These are phyloP conservation scores for Sequoia sempervirens DNA, from an alignment of 75 land plant species.

Conservation along the genomic window DNA sequence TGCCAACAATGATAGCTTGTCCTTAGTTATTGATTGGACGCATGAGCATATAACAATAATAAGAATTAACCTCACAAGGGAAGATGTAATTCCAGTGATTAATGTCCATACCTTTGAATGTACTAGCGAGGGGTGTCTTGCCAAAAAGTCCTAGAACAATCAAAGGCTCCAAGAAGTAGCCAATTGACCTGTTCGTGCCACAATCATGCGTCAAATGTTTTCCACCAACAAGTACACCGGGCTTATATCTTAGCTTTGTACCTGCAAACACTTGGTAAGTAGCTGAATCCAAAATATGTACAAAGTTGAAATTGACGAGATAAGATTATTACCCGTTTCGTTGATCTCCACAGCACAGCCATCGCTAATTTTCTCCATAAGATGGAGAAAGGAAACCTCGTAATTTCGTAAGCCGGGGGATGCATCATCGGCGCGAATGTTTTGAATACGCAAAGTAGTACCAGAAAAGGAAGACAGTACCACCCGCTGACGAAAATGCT, in stretches of 20 bases:
- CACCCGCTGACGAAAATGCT: conserved; percentile 71
- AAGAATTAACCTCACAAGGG: not conserved
- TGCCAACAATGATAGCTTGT: too few species aligned
- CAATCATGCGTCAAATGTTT: conserved; percentile 77
- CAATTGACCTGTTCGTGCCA: conserved; percentile 72
- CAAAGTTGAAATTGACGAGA: not conserved
- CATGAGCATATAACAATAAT: not conserved
- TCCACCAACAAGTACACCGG: conserved; percentile 84
- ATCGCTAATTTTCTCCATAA: conserved; percentile 77
- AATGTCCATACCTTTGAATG: conserved; percentile 51
- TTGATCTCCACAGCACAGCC: conserved; percentile 88
- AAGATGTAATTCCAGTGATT: not conserved
- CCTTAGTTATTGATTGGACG: too few species aligned
- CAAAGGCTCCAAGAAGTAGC: conserved; percentile 91
- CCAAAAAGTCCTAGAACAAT: conserved; percentile 84
- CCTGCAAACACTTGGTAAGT: conserved; percentile 31
- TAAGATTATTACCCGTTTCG: conserved; percentile 67
- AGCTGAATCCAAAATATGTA: not conserved
- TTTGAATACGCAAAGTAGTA: conserved; percentile 55
- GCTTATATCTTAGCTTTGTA: conserved; percentile 89
- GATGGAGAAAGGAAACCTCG: conserved; percentile 82
- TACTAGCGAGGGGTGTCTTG: conserved; percentile 65
- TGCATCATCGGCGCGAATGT: conserved; percentile 63
- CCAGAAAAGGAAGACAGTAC: conserved; percentile 76
- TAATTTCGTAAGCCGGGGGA: conserved; percentile 75